phyloP scores from a whole-genome alignment of 305 asterid species.

The Solanum hybrid region DNA sequence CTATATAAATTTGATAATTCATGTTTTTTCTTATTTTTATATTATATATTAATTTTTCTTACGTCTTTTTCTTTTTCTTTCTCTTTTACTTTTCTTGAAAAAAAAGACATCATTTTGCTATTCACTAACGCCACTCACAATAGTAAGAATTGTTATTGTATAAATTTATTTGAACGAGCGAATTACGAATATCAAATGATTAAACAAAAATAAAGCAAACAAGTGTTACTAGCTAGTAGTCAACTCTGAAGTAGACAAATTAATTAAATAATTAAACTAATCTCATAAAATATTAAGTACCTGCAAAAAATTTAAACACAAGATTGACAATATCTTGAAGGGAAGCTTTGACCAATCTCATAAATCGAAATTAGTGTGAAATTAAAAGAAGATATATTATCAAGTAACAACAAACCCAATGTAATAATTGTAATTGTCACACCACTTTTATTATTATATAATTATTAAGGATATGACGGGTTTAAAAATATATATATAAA shows the following conservation, averaged over 20 bases:
- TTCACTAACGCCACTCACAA: neutral
- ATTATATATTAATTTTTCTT: neutral
- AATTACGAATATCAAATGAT: neutral
- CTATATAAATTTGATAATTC: neutral
- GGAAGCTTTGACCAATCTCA: neutral
- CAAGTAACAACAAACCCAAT: too few relatives aligned
- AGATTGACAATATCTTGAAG: neutral
- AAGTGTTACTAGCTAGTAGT: neutral
- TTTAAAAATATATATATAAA: too few relatives aligned
- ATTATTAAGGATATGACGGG: too few relatives aligned
- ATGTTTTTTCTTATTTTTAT: neutral
- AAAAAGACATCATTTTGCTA: neutral
- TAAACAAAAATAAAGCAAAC: neutral
- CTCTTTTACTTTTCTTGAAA: neutral
- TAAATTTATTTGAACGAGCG: neutral
- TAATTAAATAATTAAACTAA: neutral
- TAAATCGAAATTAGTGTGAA: neutral
- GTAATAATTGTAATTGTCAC: too few relatives aligned
- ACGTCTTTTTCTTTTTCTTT: neutral
- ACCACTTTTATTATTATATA: too few relatives aligned
- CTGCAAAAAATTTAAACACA: neutral
- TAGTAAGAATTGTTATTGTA: neutral
- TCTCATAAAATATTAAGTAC: neutral
- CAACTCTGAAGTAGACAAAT: neutral
- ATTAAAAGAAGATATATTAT: neutral